Base-by-base conservation (phyloP, 2,329 filamentous ascomycete species). In the Huntiella abstrusa region DNA sequence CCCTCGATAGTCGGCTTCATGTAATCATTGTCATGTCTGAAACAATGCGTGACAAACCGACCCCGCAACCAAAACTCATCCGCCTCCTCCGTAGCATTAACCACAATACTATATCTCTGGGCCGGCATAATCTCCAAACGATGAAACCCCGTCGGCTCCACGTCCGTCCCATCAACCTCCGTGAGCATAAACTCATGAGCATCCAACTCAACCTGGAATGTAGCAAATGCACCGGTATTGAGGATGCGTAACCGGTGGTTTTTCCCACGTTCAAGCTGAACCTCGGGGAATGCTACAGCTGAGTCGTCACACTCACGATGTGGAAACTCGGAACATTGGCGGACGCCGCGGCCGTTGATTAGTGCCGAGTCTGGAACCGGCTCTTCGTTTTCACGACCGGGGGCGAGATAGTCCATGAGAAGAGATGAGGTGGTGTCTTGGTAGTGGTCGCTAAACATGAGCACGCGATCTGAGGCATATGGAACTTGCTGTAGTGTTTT, bases 391-490 rank as follows among this genome's bases (percentile, higher is more conserved):
- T 67, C 65, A 63, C 72, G 53, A 63, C 76, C 59, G 0, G 65
- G 62, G 1, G 57, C 67, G 36, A 80, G 66, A 50, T 77, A 76
- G 13, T 68, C 61, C 55, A 68, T 66, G 3, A 75, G 55, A 0
- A 77, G 60, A 35, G 63, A 60, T 0, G 60, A 62, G 1, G 66
- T 68, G 7, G 64, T 57, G 41, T 78, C 71, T 53, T 84, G 77
- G 49, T 85, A 84, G 65, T 80, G 80, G 54, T 85, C 80, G 13
- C 75, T 77, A n/a, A 85, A 60, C 51, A 80, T 79, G 13, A 84
- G 56, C 0, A 79, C 64, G 32, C 76, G 61, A 51, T 84, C 80
- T 0, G 56, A 57, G 6, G 51, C 54, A 37, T 61, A 62, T 8
- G 34, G 8, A 7, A 47, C 19, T 55, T 13, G 56, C n/a, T 49